A percentile compares a stretch with the other conserved stretches of the same genome.
These are phyloP conservation scores for Rhododendron vialii DNA, from an alignment of 148 eudicot genomes.

Conservation along the genomic window DNA sequence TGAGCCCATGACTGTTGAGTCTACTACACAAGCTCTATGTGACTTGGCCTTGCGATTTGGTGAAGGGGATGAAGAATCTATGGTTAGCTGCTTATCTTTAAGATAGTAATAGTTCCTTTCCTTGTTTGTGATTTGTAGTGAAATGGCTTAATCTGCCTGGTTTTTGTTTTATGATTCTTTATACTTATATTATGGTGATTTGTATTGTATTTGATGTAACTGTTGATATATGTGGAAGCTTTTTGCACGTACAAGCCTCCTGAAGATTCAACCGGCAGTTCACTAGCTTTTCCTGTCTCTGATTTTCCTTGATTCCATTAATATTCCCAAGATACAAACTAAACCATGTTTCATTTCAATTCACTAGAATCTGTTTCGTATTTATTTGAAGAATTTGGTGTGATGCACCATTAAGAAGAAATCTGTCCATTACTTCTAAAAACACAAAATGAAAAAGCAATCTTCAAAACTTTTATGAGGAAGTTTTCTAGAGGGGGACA, in stretches of 20 bases:
- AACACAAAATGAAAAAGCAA: neutral
- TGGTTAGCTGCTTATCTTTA: conserved; percentile 50
- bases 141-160: neutral
- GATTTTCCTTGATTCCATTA: neutral
- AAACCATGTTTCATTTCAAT: neutral
- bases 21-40: conserved; percentile 96
- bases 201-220: neutral
- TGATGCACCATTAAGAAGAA: neutral
- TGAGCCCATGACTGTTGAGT: conserved; percentile 99
- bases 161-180: neutral
- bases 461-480: neutral
- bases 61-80: conserved; percentile 98
- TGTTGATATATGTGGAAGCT: neutral
- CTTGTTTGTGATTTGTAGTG: neutral
- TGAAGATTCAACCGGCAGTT: neutral
- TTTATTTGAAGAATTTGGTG: neutral
- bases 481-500: no score
- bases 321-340: neutral
- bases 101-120: conserved; percentile 1
- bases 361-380: neutral
- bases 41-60: conserved; percentile 94
- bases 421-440: neutral
- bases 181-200: no score
- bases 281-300: neutral
- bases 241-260: neutral